Evolutionary conservation across 352 stramenopile species (phyloP).

Genomic region (Phytophthora europaea): DNA sequence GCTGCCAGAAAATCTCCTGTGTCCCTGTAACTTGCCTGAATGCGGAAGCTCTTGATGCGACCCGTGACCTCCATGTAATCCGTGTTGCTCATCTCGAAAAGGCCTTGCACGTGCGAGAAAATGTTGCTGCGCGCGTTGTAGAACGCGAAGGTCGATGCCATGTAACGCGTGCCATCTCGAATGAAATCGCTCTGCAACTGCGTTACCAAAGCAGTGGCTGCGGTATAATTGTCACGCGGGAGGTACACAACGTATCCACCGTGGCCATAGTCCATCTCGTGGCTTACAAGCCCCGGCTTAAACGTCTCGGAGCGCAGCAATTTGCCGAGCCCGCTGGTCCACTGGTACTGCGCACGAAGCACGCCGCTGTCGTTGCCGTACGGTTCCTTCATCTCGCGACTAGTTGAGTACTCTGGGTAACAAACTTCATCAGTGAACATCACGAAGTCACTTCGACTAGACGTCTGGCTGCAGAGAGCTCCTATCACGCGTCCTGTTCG

Average conservation of each 20-base stretch:
- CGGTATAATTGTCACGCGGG: slow-evolving; percentile 76
- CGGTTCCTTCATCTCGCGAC: slow-evolving; percentile 52
- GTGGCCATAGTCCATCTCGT: slow-evolving; percentile 79
- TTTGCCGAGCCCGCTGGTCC: slow-evolving; percentile 44
- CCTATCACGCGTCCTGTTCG: slow-evolving; percentile 70
- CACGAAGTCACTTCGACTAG: slow-evolving; percentile 61
- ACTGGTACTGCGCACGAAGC: slow-evolving; percentile 55
- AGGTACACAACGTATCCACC: slow-evolving; percentile 79
- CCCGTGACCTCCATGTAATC: slow-evolving; percentile 82
- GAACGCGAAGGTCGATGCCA: slow-evolving; percentile 68
- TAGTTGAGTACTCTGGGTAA: slow-evolving; percentile 66
- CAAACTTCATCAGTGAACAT: slow-evolving; percentile 80
- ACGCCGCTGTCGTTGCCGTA: slow-evolving; percentile 57
- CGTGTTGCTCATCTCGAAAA: slow-evolving; percentile 84
- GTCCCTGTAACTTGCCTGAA: slow-evolving; percentile 64
- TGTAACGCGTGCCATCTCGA: slow-evolving; percentile 69
- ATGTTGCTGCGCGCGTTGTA: slow-evolving; percentile 85
- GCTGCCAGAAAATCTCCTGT: slow-evolving; percentile 51
- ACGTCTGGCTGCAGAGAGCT: slow-evolving; percentile 56
- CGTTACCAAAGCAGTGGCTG: slow-evolving; percentile 45
- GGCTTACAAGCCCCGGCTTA: slow-evolving; percentile 70
- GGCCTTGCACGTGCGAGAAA: slow-evolving; percentile 76
- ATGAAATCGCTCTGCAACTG: slow-evolving; percentile 73
- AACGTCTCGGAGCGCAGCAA: slow-evolving; percentile 79
- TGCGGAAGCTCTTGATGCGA: slow-evolving; percentile 79